Evolutionary conservation across 495 filamentous ascomycete genomes (phyloP).

Genomic region (Daldinia grandis): DNA sequence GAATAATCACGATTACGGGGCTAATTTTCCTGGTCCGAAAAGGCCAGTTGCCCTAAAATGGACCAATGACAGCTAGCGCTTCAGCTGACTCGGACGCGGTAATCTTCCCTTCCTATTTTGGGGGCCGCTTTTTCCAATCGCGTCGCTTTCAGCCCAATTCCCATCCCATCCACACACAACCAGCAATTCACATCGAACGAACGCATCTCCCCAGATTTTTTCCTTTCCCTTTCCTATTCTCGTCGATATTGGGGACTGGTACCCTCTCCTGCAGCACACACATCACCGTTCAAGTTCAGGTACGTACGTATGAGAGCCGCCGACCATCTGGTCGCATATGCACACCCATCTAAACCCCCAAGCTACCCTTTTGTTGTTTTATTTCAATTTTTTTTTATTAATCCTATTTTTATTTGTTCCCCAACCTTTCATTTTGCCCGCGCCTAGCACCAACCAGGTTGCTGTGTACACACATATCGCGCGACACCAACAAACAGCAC

Average conservation of each 20-base stretch:
- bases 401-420: conserved; percentile 22
- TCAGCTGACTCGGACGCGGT: conserved; percentile 35
- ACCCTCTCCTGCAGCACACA: conserved; percentile 39
- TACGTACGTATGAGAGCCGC: conserved; percentile 44
- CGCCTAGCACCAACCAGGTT: conserved; percentile 10
- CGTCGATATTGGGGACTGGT: conserved; percentile 38
- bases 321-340: conserved; percentile 42
- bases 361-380: conserved; percentile 18
- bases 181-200: conserved; percentile 25
- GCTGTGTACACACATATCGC: conserved; percentile 23
- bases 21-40: conserved; percentile 28
- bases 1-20: conserved; percentile 37
- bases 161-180: conserved; percentile 17
- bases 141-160: conserved; percentile 36
- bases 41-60: conserved; percentile 6
- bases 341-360: conserved; percentile 21
- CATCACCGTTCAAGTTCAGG: conserved; percentile 34
- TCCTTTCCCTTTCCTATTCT: conserved; percentile 39
- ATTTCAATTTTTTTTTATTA: conserved; percentile 27
- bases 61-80: conserved; percentile 16
- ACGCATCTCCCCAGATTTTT: conserved; percentile 40
- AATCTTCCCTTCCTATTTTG: conserved; percentile 30
- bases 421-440: conserved; percentile 12
- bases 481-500: conserved; percentile 35
- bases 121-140: conserved; percentile 38